Conservation (phyloP, 441 rosid genomes). For the Caryocar brasiliense region DNA sequence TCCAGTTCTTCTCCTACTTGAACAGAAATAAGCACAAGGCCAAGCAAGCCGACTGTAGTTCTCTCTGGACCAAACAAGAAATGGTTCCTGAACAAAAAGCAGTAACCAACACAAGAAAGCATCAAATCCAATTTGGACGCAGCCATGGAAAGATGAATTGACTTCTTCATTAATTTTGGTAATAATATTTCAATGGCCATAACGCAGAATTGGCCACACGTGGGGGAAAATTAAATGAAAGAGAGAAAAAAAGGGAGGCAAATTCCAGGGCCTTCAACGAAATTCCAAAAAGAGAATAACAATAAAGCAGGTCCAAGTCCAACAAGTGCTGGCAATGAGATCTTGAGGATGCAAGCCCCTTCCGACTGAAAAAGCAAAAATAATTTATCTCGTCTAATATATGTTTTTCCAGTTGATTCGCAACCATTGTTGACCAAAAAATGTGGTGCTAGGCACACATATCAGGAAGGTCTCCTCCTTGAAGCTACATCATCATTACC, state of each 20-base stretch:
- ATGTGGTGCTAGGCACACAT: neutral
- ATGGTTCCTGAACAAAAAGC: neutral
- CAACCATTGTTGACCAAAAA: neutral
- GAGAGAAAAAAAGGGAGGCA: neutral
- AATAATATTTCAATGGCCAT: too few species aligned
- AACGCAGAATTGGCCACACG: conserved; percentile 3
- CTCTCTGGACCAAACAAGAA: too few species aligned
- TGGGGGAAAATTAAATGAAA: neutral
- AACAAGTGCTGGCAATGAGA: neutral
- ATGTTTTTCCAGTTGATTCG: neutral
- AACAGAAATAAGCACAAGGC: too few species aligned
- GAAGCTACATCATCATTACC: neutral
- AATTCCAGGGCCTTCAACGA: neutral
- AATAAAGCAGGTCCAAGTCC: neutral
- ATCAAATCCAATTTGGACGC: too few species aligned
- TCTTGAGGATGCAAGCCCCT: neutral
- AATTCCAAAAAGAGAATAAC: neutral
- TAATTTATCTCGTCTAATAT: neutral
- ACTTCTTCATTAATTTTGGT: conserved; percentile 7
- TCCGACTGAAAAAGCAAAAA: neutral
- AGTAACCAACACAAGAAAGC: too few species aligned
- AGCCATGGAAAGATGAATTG: neutral
- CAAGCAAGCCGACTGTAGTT: too few species aligned
- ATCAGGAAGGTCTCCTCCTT: neutral
- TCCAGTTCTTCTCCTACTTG: too few species aligned